Evolutionary conservation across 78 protist genomes (phyloP).

Genomic region (Mantamonas sphyraenae): DNA sequence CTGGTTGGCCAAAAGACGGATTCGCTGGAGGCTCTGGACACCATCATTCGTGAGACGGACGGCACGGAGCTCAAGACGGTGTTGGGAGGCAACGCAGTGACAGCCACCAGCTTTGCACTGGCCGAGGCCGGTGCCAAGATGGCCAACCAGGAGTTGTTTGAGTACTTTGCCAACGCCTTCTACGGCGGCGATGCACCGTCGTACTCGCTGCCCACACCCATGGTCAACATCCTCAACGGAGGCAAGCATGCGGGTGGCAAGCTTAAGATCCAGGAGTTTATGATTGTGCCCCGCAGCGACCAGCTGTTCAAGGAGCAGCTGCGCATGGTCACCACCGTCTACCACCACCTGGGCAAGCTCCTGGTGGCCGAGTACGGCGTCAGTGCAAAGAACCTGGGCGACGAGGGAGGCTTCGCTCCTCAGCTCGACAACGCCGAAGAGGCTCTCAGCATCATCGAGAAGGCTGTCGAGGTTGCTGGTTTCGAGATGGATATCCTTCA

Average conservation of each 20-base stretch:
- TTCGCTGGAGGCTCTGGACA: constrained; percentile 82
- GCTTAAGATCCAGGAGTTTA: constrained; percentile 94
- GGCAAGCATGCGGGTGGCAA: constrained; percentile 98
- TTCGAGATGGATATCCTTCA: constrained; percentile 64
- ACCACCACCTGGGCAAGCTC: constrained; percentile 87
- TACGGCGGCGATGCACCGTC: background rate
- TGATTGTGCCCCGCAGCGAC: constrained; percentile 62
- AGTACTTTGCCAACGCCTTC: background rate
- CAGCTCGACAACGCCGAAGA: constrained; percentile 72
- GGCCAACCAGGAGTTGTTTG: background rate
- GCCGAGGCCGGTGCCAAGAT: constrained; percentile 87
- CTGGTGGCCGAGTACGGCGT: constrained; percentile 71
- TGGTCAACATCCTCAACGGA: constrained; percentile 99
- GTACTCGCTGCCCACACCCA: constrained; percentile 82
- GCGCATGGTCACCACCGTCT: constrained; percentile 93
- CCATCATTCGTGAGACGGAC: constrained; percentile 76
- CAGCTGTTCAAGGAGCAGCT: constrained; percentile 61
- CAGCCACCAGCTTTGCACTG: constrained; percentile 93
- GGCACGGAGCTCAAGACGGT: constrained; percentile 88
- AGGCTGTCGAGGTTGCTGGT: constrained; percentile 95
- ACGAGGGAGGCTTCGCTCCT: constrained; percentile 99
- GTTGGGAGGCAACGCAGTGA: constrained; percentile 99
- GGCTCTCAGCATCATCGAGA: constrained; percentile 82
- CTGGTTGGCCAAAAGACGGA: constrained; percentile 67
- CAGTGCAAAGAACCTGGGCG: constrained; percentile 93